Evolutionary conservation across 768 basidiomycete species (phyloP).

Genomic region (Lepiota venenata): DNA sequence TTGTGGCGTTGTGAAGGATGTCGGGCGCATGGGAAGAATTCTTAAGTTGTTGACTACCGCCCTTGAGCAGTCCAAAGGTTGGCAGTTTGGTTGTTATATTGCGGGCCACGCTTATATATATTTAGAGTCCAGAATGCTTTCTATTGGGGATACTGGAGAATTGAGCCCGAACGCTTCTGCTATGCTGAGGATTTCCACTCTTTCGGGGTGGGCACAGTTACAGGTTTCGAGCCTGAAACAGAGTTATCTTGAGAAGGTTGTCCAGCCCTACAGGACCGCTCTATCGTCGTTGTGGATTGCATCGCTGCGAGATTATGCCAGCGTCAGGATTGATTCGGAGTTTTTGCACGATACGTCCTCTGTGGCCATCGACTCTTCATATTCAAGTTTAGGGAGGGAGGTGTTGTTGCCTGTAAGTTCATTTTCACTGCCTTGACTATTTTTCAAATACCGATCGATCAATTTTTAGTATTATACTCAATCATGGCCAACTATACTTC

Average conservation of each 20-base stretch:
- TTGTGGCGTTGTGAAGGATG: constrained; percentile 90
- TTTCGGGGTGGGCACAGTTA: constrained; percentile 95
- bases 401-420: constrained; percentile 84
- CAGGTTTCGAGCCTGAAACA: constrained; percentile 75
- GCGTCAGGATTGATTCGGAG: constrained; percentile 86
- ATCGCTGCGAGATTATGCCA: constrained; percentile 88
- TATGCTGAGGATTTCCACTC: constrained; percentile 88
- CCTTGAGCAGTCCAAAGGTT: constrained; percentile 88
- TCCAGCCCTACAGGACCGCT: constrained; percentile 72
- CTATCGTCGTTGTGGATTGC: constrained; percentile 88
- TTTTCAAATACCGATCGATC: background rate
- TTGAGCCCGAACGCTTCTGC: constrained; percentile 92
- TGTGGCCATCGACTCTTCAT: constrained; percentile 75
- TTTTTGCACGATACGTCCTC: constrained; percentile 73
- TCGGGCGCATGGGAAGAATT: constrained; percentile 90
- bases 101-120: background rate
- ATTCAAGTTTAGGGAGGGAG: constrained; percentile 86
- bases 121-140: constrained; percentile 77
- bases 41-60: constrained; percentile 85
- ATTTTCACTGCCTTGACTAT: background rate
- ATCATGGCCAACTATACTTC: constrained; percentile 79
- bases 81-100: constrained; percentile 11
- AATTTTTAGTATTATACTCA: constrained; percentile 75
- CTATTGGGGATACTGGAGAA: constrained; percentile 83
- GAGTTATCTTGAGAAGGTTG: constrained; percentile 72